phyloP scores from a whole-genome alignment of 306 rosid species.

The Phaseolus lunatus region DNA sequence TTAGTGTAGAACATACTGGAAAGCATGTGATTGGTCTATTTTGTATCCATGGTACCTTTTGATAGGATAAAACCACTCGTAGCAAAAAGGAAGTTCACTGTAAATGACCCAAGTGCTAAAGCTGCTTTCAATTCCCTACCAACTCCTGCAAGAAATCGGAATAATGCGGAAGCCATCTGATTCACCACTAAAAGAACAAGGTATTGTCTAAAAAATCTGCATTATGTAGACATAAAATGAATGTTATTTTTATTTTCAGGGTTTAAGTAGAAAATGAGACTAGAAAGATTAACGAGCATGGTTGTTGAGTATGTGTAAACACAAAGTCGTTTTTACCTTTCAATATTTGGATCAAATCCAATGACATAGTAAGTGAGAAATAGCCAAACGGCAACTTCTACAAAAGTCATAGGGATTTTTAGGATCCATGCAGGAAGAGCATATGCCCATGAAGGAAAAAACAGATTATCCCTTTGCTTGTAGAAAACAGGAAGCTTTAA shows the following conservation, averaged over 20 bases:
- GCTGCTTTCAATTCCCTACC: background rate
- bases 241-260: background rate
- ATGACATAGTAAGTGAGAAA: constrained; percentile 63
- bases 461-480: constrained; percentile 72
- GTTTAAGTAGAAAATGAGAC: background rate
- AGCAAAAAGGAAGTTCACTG: background rate
- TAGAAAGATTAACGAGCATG: background rate
- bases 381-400: constrained; percentile 64
- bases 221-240: background rate
- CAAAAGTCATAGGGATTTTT: constrained; percentile 57
- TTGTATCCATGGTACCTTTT: background rate
- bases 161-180: background rate
- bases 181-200: background rate
- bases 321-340: constrained; percentile 49
- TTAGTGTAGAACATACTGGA: background rate
- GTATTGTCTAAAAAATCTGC: background rate
- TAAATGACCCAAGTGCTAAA: background rate
- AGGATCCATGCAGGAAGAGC: constrained; percentile 68
- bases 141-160: background rate
- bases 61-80: background rate
- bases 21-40: background rate
- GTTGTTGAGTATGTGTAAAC: background rate
- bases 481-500: constrained; percentile 69
- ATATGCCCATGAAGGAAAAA: constrained; percentile 73
- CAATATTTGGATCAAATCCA: constrained; percentile 66